Evolutionary conservation across 768 basidiomycete genomes (phyloP), one percentile per base, ranked within the genome.

Genomic region (Russula compacta): DNA sequence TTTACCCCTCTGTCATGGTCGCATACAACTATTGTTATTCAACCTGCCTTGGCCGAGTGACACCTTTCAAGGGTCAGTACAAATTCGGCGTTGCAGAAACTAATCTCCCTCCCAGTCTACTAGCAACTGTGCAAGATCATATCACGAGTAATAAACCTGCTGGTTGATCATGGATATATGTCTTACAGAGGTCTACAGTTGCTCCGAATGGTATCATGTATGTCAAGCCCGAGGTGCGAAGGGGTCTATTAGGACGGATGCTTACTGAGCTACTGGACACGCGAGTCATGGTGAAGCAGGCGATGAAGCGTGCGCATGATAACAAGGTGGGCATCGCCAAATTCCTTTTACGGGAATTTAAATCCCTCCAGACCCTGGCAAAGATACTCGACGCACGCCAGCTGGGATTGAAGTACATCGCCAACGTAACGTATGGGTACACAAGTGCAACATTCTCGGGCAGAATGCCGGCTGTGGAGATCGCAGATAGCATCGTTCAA

Each of bases 1-100:
- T 99, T 29, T 99, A 99, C 71, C 97, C 97, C 0, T 97, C 94
- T 0, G 78, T 98, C 61, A 98, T 98, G 95, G 95, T 98, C 67
- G 95, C 94, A 6, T 95, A 99, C 75, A 98, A 98, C 71, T 93
- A 93, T 71, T 93, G 91, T 69, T 95, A 93, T 71, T 98, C 95
- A 32, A 99, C 97, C 2, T 98, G 95, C 71, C 78, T 99, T 35
- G 97, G 97, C 10, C 83, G 95, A 12, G 78, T 92, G 42, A 77
- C 79, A n/a, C 79, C 85, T n/a, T 95, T 95, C 73, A 86, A 92
- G 70, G 94, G 88, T 9, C 80, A 81, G 32, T 85, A 88, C 71
- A 95, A 95, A 72, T 82, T 98, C 56, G 97, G 97, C 2, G 89
- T 95, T 48, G 76, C 82, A 44, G 82, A 92, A 63, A 77, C 91